Evolutionary conservation across 495 filamentous ascomycete species (phyloP).

Genomic region (Podospora pseudocomata): DNA sequence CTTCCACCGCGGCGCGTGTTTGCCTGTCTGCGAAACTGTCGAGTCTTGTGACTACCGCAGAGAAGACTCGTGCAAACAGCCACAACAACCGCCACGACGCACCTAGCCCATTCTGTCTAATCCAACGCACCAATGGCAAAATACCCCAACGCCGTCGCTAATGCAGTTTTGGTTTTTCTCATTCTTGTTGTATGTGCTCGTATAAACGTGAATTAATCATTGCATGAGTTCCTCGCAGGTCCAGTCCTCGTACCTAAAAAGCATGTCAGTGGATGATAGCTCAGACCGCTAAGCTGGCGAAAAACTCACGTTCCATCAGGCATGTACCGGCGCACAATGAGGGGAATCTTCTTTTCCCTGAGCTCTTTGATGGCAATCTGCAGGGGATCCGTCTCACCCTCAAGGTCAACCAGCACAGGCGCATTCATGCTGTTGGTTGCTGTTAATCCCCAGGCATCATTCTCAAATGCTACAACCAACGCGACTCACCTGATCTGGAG

Average conservation of each 20-base stretch:
- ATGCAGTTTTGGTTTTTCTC: slow-evolving; percentile 30
- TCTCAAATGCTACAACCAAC: background rate
- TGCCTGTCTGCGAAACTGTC: background rate
- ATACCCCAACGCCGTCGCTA: slow-evolving; percentile 33
- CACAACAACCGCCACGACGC: background rate
- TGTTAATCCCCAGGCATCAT: background rate
- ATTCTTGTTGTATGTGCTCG: slow-evolving; percentile 4
- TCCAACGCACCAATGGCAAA: slow-evolving; percentile 1
- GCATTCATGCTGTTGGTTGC: slow-evolving; percentile 77
- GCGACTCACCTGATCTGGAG: slow-evolving; percentile 80
- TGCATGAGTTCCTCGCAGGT: slow-evolving; percentile 89
- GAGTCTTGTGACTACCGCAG: background rate
- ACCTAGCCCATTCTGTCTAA: background rate
- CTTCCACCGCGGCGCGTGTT: background rate
- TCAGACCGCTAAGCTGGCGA: slow-evolving; percentile 8
- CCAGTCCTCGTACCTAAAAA: slow-evolving; percentile 92
- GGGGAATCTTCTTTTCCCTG: slow-evolving; percentile 94
- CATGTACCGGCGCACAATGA: slow-evolving; percentile 90
- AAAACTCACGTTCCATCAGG: slow-evolving; percentile 87
- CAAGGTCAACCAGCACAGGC: slow-evolving; percentile 91
- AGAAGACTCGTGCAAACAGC: background rate
- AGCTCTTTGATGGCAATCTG: slow-evolving; percentile 97
- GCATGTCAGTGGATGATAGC: background rate
- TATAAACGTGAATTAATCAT: slow-evolving; percentile 14
- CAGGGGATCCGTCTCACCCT: slow-evolving; percentile 95